phyloP scores from a whole-genome alignment of 352 stramenopile species.

The Phytophthora tubulina region DNA sequence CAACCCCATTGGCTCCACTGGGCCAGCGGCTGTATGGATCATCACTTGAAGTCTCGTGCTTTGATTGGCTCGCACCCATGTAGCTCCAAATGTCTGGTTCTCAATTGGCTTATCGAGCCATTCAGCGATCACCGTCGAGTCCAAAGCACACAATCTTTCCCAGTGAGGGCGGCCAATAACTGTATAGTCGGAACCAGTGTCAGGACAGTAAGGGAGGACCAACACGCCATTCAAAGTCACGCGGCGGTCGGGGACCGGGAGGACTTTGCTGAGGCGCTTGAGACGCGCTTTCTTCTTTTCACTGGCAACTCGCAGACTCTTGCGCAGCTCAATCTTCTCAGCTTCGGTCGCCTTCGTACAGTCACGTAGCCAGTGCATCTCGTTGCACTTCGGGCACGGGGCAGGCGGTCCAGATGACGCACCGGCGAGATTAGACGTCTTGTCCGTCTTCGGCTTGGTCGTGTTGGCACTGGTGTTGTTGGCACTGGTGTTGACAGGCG shows the following conservation, averaged over 20 bases:
- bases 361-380: not conserved
- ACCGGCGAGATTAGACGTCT: not conserved
- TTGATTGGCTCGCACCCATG: not conserved
- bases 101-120: not conserved
- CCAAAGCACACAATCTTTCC: not conserved
- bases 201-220: not conserved
- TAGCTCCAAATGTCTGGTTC: slow-evolving; percentile 16
- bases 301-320: not conserved
- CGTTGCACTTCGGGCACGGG: not conserved
- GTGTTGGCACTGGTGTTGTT: no score
- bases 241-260: not conserved
- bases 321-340: not conserved
- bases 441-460: not conserved
- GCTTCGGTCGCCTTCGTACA: not conserved
- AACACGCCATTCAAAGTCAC: not conserved
- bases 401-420: not conserved
- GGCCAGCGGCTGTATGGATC: no score
- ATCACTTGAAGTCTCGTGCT: no score
- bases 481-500: no score
- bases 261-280: not conserved
- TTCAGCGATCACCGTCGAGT: not conserved
- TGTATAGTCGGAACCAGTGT: not conserved
- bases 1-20: no score
- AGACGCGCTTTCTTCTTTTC: not conserved
- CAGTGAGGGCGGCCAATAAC: not conserved